A percentile compares a stretch with the other conserved stretches of the same genome.
phyloP scores from a whole-genome alignment of 2,329 filamentous ascomycete genomes.

The Monilinia vaccinii-corymbosi region DNA sequence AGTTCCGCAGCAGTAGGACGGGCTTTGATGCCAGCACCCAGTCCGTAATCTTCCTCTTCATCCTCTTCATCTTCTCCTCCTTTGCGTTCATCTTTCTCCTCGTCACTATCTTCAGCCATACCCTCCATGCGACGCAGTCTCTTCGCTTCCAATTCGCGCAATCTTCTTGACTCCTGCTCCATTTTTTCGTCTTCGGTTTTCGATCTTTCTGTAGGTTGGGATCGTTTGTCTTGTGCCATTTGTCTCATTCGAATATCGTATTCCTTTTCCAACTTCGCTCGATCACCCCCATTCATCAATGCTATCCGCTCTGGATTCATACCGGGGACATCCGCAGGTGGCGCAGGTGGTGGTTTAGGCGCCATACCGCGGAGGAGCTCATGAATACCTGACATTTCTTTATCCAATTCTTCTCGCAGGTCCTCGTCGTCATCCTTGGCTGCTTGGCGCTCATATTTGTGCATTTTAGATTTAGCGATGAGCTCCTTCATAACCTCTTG shows the following conservation, averaged over 20 bases:
- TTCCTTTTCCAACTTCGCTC: constrained; percentile 66
- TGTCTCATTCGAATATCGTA: constrained; percentile 81
- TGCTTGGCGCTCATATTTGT: constrained; percentile 91
- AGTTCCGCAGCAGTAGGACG: constrained; percentile 42
- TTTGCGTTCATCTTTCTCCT: constrained; percentile 37
- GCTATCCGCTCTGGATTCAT: constrained; percentile 57
- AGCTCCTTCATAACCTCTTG: constrained; percentile 97
- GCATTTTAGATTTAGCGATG: constrained; percentile 90
- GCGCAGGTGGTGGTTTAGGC: constrained; percentile 34
- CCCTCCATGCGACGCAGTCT: constrained; percentile 81
- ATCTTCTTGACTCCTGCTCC: constrained; percentile 63
- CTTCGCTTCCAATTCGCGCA: constrained; percentile 76
- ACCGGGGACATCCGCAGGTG: constrained; percentile 31
- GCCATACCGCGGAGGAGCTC: constrained; percentile 55
- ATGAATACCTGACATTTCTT: constrained; percentile 70
- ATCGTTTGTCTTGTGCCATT: constrained; percentile 74
- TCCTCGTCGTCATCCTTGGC: constrained; percentile 92
- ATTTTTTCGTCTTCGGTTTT: constrained; percentile 85
- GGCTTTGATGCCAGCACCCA: constrained; percentile 49
- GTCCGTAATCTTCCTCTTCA: constrained; percentile 50
- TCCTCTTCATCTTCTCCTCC: constrained; percentile 28
- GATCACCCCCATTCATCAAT: constrained; percentile 50
- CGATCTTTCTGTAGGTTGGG: constrained; percentile 75
- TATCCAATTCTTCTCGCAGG: constrained; percentile 72
- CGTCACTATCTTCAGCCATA: constrained; percentile 59